Conservation (phyloP, 2,329 filamentous ascomycete genomes). For the Epichloe glyceriae region DNA sequence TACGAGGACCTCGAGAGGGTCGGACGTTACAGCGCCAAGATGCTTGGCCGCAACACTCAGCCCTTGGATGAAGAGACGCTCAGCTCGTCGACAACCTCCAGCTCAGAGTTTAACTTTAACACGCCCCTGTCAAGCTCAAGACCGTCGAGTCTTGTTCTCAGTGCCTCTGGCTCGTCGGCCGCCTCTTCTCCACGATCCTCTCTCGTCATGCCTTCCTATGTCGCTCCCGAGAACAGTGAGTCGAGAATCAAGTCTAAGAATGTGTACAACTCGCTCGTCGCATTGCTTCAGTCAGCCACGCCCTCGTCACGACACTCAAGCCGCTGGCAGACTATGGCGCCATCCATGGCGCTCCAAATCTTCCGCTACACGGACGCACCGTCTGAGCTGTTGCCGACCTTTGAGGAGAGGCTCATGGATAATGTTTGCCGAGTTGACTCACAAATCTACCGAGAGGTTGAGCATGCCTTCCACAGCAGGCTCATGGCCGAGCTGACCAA, state of each 20-base stretch:
- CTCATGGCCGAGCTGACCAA: slow-evolving; percentile 34
- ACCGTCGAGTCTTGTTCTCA: slow-evolving; percentile 39
- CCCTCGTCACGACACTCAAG: slow-evolving; percentile 27
- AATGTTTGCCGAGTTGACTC: slow-evolving; percentile 31
- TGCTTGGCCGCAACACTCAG: slow-evolving; percentile 8
- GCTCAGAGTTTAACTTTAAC: slow-evolving; percentile 35
- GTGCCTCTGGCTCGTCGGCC: slow-evolving; percentile 36
- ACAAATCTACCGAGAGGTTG: slow-evolving; percentile 34
- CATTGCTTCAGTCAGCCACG: slow-evolving; percentile 39
- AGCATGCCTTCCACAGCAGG: slow-evolving; percentile 35
- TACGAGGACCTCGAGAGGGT: slow-evolving; percentile 40
- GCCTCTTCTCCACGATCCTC: slow-evolving; percentile 39
- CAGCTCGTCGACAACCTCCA: slow-evolving; percentile 8
- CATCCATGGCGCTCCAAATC: slow-evolving; percentile 43
- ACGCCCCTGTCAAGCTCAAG: slow-evolving; percentile 30
- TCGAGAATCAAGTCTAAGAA: slow-evolving; percentile 31
- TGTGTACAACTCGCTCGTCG: slow-evolving; percentile 40
- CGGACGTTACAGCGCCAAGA: slow-evolving; percentile 21
- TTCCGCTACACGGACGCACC: slow-evolving; percentile 43
- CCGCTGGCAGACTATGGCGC: slow-evolving; percentile 40
- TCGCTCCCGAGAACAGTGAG: slow-evolving; percentile 25
- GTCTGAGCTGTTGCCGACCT: slow-evolving; percentile 30
- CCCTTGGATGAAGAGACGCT: slow-evolving; percentile 18
- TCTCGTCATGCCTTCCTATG: slow-evolving; percentile 25
- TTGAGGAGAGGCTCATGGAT: slow-evolving; percentile 36